These are phyloP conservation scores for Amoebophrya sp. DNA, from an alignment of 169 alveolate genomes.

Conservation along the genomic window DNA sequence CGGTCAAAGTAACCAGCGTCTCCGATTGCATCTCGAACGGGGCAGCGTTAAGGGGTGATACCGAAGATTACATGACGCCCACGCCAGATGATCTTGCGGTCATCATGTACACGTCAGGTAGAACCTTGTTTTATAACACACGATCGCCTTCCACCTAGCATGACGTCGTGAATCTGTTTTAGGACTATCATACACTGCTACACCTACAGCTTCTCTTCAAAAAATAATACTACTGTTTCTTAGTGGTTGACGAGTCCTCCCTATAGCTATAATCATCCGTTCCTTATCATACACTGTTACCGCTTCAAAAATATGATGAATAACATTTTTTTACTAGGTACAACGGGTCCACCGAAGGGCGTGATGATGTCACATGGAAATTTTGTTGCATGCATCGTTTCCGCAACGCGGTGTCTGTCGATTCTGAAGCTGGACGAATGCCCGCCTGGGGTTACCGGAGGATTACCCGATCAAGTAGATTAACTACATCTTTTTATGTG, in stretches of 20 bases:
- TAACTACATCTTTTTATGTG: no score
- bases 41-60: neutral
- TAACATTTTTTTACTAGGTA: neutral
- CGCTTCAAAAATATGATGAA: neutral
- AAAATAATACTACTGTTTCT: no score
- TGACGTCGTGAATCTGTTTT: no score
- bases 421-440: neutral
- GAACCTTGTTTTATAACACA: neutral
- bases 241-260: no score
- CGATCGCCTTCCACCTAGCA: neutral
- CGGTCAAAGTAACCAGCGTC: neutral
- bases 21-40: neutral
- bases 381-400: neutral
- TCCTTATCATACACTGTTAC: neutral
- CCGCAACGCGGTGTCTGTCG: neutral
- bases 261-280: no score
- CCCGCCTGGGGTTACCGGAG: no score
- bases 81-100: neutral
- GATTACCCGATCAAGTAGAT: no score
- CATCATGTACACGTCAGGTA: constrained; percentile 21
- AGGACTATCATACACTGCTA: no score
- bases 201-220: no score
- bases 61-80: neutral
- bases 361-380: neutral
- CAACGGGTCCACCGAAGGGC: neutral